Conservation (phyloP, 176 grass and related monocot genomes). For the Bonia amplexicaulis region DNA sequence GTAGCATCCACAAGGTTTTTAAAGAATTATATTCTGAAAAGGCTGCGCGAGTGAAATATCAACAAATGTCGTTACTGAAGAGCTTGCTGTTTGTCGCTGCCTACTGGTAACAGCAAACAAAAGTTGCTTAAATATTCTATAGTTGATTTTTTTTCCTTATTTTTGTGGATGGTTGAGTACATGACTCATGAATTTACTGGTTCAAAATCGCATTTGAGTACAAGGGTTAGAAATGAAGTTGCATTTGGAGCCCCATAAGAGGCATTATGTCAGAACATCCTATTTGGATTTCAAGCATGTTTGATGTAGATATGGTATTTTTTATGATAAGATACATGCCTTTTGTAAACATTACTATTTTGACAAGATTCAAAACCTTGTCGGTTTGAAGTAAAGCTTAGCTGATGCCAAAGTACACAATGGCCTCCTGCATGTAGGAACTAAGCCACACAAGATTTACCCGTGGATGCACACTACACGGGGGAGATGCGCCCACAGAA, state of each 20-base stretch:
- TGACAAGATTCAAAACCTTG: not conserved
- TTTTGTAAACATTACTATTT: not conserved
- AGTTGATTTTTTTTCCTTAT: not conserved
- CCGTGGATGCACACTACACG: too few relatives aligned
- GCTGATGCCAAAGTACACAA: not conserved
- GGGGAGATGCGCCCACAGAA: too few relatives aligned
- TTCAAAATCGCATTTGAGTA: not conserved
- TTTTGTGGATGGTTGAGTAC: not conserved
- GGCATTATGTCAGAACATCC: not conserved
- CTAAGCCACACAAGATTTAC: not conserved
- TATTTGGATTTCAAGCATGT: not conserved
- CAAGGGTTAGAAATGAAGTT: not conserved
- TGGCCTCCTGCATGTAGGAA: not conserved
- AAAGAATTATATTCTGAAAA: conserved; percentile 23
- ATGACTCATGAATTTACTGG: not conserved
- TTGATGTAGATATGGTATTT: not conserved
- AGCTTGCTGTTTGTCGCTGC: conserved; percentile 1
- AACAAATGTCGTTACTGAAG: conserved; percentile 17
- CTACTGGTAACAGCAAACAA: not conserved
- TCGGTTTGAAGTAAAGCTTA: not conserved
- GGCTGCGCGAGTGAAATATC: conserved; percentile 24
- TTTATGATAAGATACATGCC: not conserved
- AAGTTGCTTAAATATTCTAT: not conserved
- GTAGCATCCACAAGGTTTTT: conserved; percentile 19
- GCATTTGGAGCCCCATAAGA: not conserved